Evolutionary conservation across 371 early-diverging fungal species (phyloP).

Genomic region (Syncephalis plumigaleata): DNA sequence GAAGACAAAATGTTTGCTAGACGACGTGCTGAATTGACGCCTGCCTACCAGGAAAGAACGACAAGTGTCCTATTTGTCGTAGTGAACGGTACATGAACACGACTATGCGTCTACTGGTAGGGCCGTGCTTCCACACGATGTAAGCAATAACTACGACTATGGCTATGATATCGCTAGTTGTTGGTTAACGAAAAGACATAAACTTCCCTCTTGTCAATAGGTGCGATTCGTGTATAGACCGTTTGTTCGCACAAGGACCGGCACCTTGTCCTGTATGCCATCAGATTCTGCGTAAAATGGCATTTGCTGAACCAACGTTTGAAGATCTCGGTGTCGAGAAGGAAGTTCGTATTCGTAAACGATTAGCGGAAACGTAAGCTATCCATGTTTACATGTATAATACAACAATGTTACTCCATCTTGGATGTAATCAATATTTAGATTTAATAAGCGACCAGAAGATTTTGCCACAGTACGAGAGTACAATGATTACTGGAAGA

Average conservation of each 20-base stretch:
- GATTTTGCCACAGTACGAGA: conserved; percentile 60
- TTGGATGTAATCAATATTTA: conserved; percentile 9
- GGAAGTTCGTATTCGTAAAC: conserved; percentile 79
- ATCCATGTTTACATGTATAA: background rate
- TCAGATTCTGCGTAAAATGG: conserved; percentile 56
- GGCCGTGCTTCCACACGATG: conserved; percentile 97
- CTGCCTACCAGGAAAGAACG: conserved; percentile 32
- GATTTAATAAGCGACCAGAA: conserved; percentile 80
- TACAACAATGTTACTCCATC: background rate
- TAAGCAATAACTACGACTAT: conserved; percentile 16
- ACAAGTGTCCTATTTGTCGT: conserved; percentile 91
- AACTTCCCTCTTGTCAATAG: conserved; percentile 14
- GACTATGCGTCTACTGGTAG: conserved; percentile 78
- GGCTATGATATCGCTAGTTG: background rate
- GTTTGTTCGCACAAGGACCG: conserved; percentile 67
- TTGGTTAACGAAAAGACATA: background rate
- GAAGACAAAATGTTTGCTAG: too few relatives aligned
- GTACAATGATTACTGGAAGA: conserved; percentile 88
- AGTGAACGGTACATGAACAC: conserved; percentile 90
- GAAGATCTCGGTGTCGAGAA: conserved; percentile 89
- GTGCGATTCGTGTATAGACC: conserved; percentile 83
- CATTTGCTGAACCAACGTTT: conserved; percentile 80
- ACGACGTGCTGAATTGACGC: too few relatives aligned
- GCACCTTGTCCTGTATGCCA: conserved; percentile 89
- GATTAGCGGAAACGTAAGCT: conserved; percentile 53